A percentile compares a stretch with the other conserved stretches of the same genome.
Conservation (phyloP, 208 protist genomes). For the Crithidia expoeki region DNA sequence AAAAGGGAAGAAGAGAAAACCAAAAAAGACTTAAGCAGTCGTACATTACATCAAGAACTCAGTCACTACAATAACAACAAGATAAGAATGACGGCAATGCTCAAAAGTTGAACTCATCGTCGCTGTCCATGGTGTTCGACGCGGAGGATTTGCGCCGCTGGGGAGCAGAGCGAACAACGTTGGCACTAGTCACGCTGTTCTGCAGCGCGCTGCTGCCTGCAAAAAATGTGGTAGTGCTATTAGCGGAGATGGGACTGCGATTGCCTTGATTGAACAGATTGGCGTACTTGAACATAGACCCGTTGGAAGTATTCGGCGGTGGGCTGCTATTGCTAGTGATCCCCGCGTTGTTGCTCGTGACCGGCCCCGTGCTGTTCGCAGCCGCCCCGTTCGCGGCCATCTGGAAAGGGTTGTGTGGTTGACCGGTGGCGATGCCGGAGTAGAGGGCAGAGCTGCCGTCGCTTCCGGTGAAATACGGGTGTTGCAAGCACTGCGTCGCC, state of each 20-base stretch:
- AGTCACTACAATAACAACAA: background rate
- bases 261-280: conserved; percentile 69
- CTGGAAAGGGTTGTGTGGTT: conserved; percentile 92
- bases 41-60: background rate
- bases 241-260: conserved; percentile 47
- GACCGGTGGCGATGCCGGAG: conserved; percentile 80
- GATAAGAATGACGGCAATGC: conserved; percentile 1
- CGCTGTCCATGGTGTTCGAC: conserved; percentile 43
- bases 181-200: conserved; percentile 27
- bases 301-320: conserved; percentile 38
- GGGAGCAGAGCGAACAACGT: conserved; percentile 33
- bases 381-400: conserved; percentile 41
- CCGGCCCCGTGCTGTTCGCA: conserved; percentile 12
- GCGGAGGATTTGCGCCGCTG: conserved; percentile 34
- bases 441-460: conserved; percentile 74
- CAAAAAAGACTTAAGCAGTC: background rate
- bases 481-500: conserved; percentile 91
- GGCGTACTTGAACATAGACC: conserved; percentile 59
- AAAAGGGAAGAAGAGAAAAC: background rate
- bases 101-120: conserved; percentile 91
- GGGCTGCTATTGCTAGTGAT: conserved; percentile 55
- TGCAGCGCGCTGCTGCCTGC: conserved; percentile 31
- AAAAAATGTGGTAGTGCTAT: conserved; percentile 24
- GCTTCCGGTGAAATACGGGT: conserved; percentile 94
- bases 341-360: conserved; percentile 32